Base-by-base conservation (phyloP, 2,329 filamentous ascomycete species). In the Grosmannia clavigera region DNA sequence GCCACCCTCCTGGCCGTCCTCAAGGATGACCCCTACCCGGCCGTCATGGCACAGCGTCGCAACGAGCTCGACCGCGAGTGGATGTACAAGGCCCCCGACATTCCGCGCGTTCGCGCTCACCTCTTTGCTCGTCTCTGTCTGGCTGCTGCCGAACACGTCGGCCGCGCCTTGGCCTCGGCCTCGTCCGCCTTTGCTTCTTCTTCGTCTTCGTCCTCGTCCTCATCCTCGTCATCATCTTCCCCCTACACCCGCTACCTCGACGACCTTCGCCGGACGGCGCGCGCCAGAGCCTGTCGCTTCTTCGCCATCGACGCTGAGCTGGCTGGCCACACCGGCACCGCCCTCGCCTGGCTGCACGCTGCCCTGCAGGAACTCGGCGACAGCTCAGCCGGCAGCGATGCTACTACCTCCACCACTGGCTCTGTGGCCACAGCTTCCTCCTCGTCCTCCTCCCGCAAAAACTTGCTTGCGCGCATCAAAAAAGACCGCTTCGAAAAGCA, bases 11-110 rank as follows among this genome's bases (percentile, higher is more conserved):
- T 96, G 1, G 90, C 90, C 0, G 90, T 97, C 0, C 72, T 95
- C 57, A 97, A 97, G 67, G 92, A 97, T 69, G 94, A 99, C 68
- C 91, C 92, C 0, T 97, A 96, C 68, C 87, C 92, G 1, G 85
- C 87, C 1, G 82, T 86, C 7, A 86, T 95, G 2, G 84, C 90
- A 0, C 89, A 95, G 67, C 83, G 86, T 60, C 81, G 92, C 55
- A 95, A 95, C 69, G 83, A 86, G 58, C 84, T 86, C 65, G 90
- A 92, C 71, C 90, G 82, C 63, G 92, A 97, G 65, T 99, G 92
- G 92, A 97, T 97, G 91, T 95, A 94, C 71, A 90, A 88, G 67
- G 82, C 90, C 0, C 90, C 92, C 0, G 84, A 90, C 57, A 89
- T 96, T 56, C 88, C 91, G 35, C 92, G 92, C 69, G 91, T 96